Percentiles rank a stretch among this genome's conserved stretches.
Conservation (phyloP, 2,329 filamentous ascomycete genomes). For the Pyrenophora seminiperda region DNA sequence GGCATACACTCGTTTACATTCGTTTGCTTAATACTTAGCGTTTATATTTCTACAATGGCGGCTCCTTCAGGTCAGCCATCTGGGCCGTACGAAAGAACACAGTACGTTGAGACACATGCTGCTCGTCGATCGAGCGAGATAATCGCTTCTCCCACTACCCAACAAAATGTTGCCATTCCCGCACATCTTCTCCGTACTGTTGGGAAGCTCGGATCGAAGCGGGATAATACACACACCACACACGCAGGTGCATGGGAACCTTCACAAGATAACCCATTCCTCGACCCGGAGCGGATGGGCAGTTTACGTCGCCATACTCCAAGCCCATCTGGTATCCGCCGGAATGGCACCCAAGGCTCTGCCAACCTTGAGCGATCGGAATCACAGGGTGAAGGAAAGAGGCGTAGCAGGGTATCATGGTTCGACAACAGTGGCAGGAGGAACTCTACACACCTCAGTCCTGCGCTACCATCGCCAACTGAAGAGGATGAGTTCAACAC, state of each 20-base stretch:
- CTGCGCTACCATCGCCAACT: constrained; percentile 1
- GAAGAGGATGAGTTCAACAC: background rate
- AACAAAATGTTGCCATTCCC: constrained; percentile 30
- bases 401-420: constrained; percentile 5
- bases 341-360: constrained; percentile 11
- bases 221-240: constrained; percentile 16
- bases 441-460: constrained; percentile 2
- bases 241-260: constrained; percentile 22
- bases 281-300: constrained; percentile 14
- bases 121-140: constrained; percentile 9
- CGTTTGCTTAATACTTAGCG: background rate
- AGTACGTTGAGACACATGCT: background rate
- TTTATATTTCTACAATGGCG: constrained; percentile 2
- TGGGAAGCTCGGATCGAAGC: constrained; percentile 21
- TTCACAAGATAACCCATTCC: constrained; percentile 16
- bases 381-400: constrained; percentile 7
- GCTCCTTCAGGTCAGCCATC: constrained; percentile 4
- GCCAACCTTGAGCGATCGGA: constrained; percentile 9
- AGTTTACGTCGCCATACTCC: constrained; percentile 12
- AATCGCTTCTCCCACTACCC: constrained; percentile 3
- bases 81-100: background rate
- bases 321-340: background rate
- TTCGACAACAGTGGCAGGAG: background rate
- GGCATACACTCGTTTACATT: background rate
- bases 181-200: constrained; percentile 29